phyloP scores from a whole-genome alignment of 148 eudicot species.

The Amaranthus hypochondriacus region DNA sequence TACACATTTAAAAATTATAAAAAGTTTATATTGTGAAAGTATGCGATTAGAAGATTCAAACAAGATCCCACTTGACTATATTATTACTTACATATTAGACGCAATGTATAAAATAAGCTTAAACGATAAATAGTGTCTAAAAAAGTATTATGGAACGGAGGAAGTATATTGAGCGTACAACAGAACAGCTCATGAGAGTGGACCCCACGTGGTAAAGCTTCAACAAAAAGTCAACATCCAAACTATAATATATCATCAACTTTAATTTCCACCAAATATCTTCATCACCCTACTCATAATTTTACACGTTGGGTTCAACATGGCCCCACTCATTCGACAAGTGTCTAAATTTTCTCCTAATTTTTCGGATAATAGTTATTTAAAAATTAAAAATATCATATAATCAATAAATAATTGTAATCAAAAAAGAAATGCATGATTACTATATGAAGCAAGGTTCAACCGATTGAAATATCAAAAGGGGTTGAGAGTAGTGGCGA shows the following conservation, averaged over 20 bases:
- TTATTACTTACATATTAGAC: no score
- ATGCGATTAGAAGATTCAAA: no score
- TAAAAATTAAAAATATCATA: background rate
- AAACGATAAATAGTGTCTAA: no score
- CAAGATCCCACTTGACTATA: no score
- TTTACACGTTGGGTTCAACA: background rate
- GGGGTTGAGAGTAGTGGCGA: no score
- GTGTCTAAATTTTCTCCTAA: conserved; percentile 3
- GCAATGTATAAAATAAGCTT: no score
- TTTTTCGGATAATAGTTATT: conserved; percentile 9
- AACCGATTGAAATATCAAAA: no score
- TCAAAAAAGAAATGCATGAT: no score
- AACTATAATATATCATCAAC: conserved; percentile 1
- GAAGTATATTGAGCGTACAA: background rate
- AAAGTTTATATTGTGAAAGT: no score
- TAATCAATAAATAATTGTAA: background rate
- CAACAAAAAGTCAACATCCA: conserved; percentile 9
- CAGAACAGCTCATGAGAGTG: conserved; percentile 8
- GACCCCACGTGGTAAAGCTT: background rate
- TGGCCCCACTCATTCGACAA: background rate
- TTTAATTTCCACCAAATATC: background rate
- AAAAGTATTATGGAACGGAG: no score
- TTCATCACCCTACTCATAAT: background rate
- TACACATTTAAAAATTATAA: no score
- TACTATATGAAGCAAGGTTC: no score